Base-by-base conservation (phyloP, 768 basidiomycete genomes). In the Kwoniella sp. region DNA sequence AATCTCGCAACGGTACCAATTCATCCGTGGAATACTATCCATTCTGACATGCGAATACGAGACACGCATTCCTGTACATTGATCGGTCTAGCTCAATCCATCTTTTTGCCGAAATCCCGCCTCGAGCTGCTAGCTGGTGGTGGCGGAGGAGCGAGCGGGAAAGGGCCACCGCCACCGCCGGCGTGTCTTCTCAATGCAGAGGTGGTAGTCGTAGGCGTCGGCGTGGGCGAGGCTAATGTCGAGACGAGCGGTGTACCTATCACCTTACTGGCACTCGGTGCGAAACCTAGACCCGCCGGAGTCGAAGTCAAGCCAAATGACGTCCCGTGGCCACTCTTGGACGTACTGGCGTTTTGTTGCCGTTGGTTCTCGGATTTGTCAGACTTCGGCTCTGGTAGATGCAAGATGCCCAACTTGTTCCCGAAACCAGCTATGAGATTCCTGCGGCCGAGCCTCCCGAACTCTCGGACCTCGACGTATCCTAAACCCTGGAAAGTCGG, bases 381-480 rank as follows among this genome's bases (percentile, higher is more conserved):
- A 25, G 20, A 31, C 38, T 23, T 2, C 15, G 50, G 29, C 12
- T 23, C 22, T 34, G 61, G 48, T 0, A 74, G 8, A 20, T 41
- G 52, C 8, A 73, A 34, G 4, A 73, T 38, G 20, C 74, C 74
- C 26, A 76, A 55, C 22, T 66, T 51, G 64, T 76, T 72, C 9
- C 72, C 74, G 37, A 76, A 76, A 20, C 66, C 74, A 22, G 55
- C 69, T 1, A 76, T 53, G 20, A 73, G 11, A 2, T n/a, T 22
- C 13, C 51, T 29, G 5, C 7, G 12, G 15, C 57, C 57, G 17
- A 65, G 26, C n/a, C 38, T 58, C 11, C 15, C 25, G 23, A 71
- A 28, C 20, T 72, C 66, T 17, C 67, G 45, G 12, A 77, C 51
- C 11, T 60, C 57, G 41, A 73, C 66, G 62, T 72, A 75, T 0